Evolutionary conservation across 2,329 filamentous ascomycete species (phyloP), one percentile per base, ranked within the genome.

Genomic region (Apiospora kogelbergensis): DNA sequence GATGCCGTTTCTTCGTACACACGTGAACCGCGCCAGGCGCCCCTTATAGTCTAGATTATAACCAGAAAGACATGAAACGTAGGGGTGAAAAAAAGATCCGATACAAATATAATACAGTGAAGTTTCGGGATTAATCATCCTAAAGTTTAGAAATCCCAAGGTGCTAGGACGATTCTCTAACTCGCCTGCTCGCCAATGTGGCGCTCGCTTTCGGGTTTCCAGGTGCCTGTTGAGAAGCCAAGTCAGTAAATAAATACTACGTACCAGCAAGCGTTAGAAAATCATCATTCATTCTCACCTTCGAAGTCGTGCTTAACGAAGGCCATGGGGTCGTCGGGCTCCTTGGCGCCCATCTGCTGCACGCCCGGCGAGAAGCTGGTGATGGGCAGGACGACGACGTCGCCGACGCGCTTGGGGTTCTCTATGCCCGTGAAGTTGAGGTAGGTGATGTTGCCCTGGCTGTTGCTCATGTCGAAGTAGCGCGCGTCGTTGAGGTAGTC

Each of bases 261-360:
- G n/a, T n/a, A n/a, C n/a, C n/a, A n/a, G n/a, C n/a, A n/a, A n/a
- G n/a, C n/a, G n/a, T n/a, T n/a, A n/a, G n/a, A n/a, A n/a, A n/a
- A n/a, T n/a, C n/a, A n/a, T n/a, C n/a, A n/a, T n/a, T n/a, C n/a
- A n/a, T n/a, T n/a, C 86, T 73, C 83, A 97, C 95, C 96, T 84
- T 97, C 93, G 80, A 99, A 99, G 68, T 94, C 91, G 82, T 99
- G 96, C 82, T 96, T 95, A 71, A 99, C 96, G 84, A 97, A 98
- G 1, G 96, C 96, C 93, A 97, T 95, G 1, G 94, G 94, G 78
- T 98, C 92, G 74, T 98, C 94, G 53, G 90, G 87, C 71, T 97
- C 94, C 76, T 91, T 91, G 63, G 96, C 93, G 15, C 93, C 93
- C 94, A 98, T 98, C 79, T 97, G 94, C 74, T 90, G 88, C 60